A percentile compares a stretch with the other conserved stretches of the same genome.
Evolutionary conservation across 805 yeast species (phyloP).

Genomic region (Barnettozyma sucrosica): DNA sequence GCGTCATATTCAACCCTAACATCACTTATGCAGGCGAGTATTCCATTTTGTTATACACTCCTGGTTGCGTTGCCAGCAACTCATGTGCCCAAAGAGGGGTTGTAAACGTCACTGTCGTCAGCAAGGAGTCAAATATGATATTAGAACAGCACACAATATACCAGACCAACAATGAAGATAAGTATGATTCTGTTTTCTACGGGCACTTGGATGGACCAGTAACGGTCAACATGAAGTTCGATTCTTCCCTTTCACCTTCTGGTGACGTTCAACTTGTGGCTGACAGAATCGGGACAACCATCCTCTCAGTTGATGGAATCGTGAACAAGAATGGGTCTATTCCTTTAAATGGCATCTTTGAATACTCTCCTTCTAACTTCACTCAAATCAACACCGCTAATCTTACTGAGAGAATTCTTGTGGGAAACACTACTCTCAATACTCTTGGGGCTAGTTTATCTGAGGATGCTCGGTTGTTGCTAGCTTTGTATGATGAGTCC

Average conservation of each 20-base stretch:
- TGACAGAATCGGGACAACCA: slow-evolving; percentile 51
- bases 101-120: slow-evolving; percentile 66
- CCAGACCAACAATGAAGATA: slow-evolving; percentile 75
- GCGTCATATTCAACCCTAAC: slow-evolving; percentile 58
- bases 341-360: slow-evolving; percentile 71
- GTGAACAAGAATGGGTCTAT: slow-evolving; percentile 31
- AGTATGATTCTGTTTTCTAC: slow-evolving; percentile 70
- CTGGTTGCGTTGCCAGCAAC: slow-evolving; percentile 70
- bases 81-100: slow-evolving; percentile 70
- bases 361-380: slow-evolving; percentile 70
- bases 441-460: slow-evolving; percentile 31
- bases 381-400: slow-evolving; percentile 30
- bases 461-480: slow-evolving; percentile 35
- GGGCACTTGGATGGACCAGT: slow-evolving; percentile 59
- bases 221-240: slow-evolving; percentile 37
- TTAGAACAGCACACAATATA: slow-evolving; percentile 45
- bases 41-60: slow-evolving; percentile 69
- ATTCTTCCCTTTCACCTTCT: slow-evolving; percentile 26
- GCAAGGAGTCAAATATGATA: slow-evolving; percentile 33
- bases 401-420: slow-evolving; percentile 18
- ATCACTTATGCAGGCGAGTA: slow-evolving; percentile 71
- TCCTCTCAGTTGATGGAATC: slow-evolving; percentile 40
- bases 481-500: slow-evolving; percentile 28
- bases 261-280: slow-evolving; percentile 58
- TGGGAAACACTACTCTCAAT: slow-evolving; percentile 44